A percentile compares a stretch with the other conserved stretches of the same genome.
These are phyloP conservation scores for Adansonia gregorii DNA, from an alignment of 441 rosid species.

Conservation along the genomic window DNA sequence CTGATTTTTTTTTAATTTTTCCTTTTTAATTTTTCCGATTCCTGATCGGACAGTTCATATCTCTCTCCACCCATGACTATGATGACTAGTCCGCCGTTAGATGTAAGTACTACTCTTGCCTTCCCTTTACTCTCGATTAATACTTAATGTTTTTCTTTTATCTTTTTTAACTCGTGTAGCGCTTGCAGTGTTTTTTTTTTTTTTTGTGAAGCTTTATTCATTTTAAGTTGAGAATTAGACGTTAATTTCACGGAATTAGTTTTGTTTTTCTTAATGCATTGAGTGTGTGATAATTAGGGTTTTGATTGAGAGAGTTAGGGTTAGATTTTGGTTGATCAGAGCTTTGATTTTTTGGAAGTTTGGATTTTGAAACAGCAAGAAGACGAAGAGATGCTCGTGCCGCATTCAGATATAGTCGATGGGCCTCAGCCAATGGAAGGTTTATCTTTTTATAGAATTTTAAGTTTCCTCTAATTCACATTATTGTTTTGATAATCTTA, in stretches of 20 bases:
- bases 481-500: slow-evolving; percentile 21
- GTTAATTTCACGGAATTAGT: slow-evolving; percentile 26
- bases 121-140: slow-evolving; percentile 13
- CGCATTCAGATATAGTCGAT: slow-evolving; percentile 83
- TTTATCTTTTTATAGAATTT: slow-evolving; percentile 22
- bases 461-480: neutral
- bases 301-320: slow-evolving; percentile 38
- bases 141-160: slow-evolving; percentile 10
- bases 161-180: neutral
- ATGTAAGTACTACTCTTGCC: slow-evolving; percentile 51
- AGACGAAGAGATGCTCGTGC: slow-evolving; percentile 97
- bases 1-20: slow-evolving; percentile 2
- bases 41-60: slow-evolving; percentile 44
- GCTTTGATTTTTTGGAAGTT: slow-evolving; percentile 38
- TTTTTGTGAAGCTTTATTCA: slow-evolving; percentile 30
- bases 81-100: slow-evolving; percentile 85
- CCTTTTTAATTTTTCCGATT: slow-evolving; percentile 27
- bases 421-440: slow-evolving; percentile 98
- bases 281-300: slow-evolving; percentile 47
- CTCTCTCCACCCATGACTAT: slow-evolving; percentile 58
- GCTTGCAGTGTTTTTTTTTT: neutral
- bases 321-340: slow-evolving; percentile 30
- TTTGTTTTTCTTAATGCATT: neutral
- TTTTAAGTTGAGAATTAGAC: slow-evolving; percentile 22
- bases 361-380: slow-evolving; percentile 64